A percentile compares a stretch with the other conserved stretches of the same genome.
These are phyloP conservation scores for Termitomyces sp. DNA, from an alignment of 768 basidiomycete genomes.

Conservation along the genomic window DNA sequence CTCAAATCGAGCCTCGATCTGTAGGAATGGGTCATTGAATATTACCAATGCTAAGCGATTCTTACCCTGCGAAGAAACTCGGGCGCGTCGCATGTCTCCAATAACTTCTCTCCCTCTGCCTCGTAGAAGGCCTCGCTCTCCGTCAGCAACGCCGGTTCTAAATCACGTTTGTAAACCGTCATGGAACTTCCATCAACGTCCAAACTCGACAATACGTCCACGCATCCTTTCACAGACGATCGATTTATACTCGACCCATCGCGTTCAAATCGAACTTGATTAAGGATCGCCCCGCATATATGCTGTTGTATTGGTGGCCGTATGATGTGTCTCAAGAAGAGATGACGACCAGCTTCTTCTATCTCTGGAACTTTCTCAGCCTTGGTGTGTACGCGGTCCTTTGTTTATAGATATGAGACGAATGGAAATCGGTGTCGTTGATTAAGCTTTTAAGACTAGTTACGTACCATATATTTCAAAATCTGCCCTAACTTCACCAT, in stretches of 20 bases:
- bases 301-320: constrained; percentile 79
- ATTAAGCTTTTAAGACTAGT: too few species aligned
- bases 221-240: constrained; percentile 85
- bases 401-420: constrained; percentile 9
- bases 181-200: constrained; percentile 42
- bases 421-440: too few species aligned
- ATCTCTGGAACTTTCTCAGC: constrained; percentile 74
- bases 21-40: constrained; percentile 13
- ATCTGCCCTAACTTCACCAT: constrained; percentile 89
- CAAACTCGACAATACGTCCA: constrained; percentile 79
- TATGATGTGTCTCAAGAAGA: constrained; percentile 84
- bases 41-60: constrained; percentile 8
- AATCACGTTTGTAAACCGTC: constrained; percentile 76
- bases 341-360: constrained; percentile 73
- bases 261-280: constrained; percentile 87
- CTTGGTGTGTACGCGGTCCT: constrained; percentile 91
- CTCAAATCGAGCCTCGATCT: constrained; percentile 80
- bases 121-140: constrained; percentile 81
- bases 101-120: constrained; percentile 64
- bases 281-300: constrained; percentile 76
- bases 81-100: constrained; percentile 74
- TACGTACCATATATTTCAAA: constrained; percentile 90
- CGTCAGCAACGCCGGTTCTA: constrained; percentile 78
- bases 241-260: constrained; percentile 89
- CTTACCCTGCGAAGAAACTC: constrained; percentile 79